Base-by-base conservation (phyloP, 129 eudicot genomes). In the Escallonia rubra region DNA sequence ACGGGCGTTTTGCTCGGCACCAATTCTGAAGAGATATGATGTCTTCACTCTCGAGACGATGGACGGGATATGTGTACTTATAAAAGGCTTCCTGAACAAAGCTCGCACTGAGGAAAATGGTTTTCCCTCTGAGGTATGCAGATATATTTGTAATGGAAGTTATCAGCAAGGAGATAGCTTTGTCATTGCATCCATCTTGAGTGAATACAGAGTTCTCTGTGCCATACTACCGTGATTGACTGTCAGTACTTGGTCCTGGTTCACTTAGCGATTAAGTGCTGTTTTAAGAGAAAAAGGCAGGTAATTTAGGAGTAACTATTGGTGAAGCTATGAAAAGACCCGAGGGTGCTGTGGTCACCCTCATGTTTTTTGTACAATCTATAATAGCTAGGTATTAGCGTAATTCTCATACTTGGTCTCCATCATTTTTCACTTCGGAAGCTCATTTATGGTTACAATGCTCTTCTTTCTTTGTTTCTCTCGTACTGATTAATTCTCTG, bases 1-100 rank as follows among this genome's bases (percentile, higher is more conserved):
- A 60, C 74, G 90, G 43, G 65, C 66, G 34, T 89, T 83, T 63
- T 64, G 79, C 56, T 86, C 96, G 59, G 87, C 89, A 41, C 94
- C 94, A 4, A 86, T 89, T 39, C 75, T 79, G 15, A 86, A 75
- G 79, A 72, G 58, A 41, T 54, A 77, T 41, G 86, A 79, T 50
- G 60, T 66, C 42, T 70, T 67, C 57, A 82, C 74, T 52, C 83
- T 90, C 52, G 94, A 83, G 77, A 90, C 94, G 8, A 68, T 71
- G 40, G 96, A 90, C 49, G 96, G 86, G 43, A 57, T 74, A 60
- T 74, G 67, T 62, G 85, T 90, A 55, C 61, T 67, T 59, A 57
- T 90, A 40, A 38, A 73, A 34, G 88, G 90, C 68, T 76, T 65
- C 57, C 68, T 90, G 11, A 79, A 90, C 84, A 81, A 79, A 70